Evolutionary conservation across 2,329 filamentous ascomycete genomes (phyloP), one percentile per base, ranked within the genome.

Genomic region (Emergomyces pasteurianus): DNA sequence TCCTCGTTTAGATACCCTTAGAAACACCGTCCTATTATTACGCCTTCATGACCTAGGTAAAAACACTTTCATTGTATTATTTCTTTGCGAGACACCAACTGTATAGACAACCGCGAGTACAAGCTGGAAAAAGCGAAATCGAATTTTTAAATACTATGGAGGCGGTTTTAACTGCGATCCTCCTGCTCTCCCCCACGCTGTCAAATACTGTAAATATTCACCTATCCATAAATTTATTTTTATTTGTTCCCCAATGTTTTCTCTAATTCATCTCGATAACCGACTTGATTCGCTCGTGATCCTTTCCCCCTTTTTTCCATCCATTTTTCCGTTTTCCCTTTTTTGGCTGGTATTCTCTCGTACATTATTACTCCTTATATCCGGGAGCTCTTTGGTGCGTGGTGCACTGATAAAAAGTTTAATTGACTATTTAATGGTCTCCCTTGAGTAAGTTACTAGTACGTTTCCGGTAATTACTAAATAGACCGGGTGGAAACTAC

Each of bases 1-100:
- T 85, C 60, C 74, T 85, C 55, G 75, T 83, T 52, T 83, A 72
- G 62, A 59, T 54, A 49, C 26, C 52, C n/a, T 18, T 10, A 21
- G 8, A 38, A 21, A 16, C 52, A 26, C 52, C 18, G 18, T 36
- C 36, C 36, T 18, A 26, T 26, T 3, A 50, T 56, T 52, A 42
- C 28, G n/a, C 40, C n/a, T 12, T 36, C 14, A 43, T 23, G 38
- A 46, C 55, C 26, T 46, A 57, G 12, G 18, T 31, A 46, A 21
- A 46, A 46, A 31, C 10, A 4, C 36, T 4, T 1, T 3, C 2
- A 12, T 57, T 46, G 38, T 46, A 57, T 43, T 57, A 55, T 8
- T 55, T 5, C 21, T 3, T 14, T 55, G 2, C 34, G 26, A 55
- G 5, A 23, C 16, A 52, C n/a, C n/a, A n/a, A n/a, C 52, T 34